A percentile compares a stretch with the other conserved stretches of the same genome.
These are phyloP conservation scores for Otatea glauca DNA, from an alignment of 176 grass and related monocot genomes.

Conservation along the genomic window DNA sequence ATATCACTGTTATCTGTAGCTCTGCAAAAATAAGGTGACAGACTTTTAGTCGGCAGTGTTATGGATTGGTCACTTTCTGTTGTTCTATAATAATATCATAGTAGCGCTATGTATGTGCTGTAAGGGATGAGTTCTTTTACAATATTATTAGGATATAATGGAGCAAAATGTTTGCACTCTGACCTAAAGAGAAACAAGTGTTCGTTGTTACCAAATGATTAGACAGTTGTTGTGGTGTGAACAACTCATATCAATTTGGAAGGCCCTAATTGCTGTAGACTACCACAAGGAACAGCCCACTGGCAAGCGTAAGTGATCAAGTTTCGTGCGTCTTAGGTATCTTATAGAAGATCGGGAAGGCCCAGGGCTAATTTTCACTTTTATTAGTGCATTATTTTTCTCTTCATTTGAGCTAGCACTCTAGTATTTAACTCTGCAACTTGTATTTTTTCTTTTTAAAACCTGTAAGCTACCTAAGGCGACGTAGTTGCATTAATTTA, in stretches of 20 bases:
- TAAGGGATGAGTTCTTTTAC: constrained; percentile 42
- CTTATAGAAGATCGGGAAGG: constrained; percentile 22
- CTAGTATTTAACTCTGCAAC: constrained; percentile 7
- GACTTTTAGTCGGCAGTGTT: background rate
- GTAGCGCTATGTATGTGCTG: constrained; percentile 33
- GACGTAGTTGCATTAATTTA: background rate
- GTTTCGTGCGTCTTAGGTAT: constrained; percentile 35
- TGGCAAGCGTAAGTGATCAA: constrained; percentile 2
- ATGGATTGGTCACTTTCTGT: background rate
- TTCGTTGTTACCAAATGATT: constrained; percentile 39
- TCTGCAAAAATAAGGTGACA: background rate
- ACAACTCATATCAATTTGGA: constrained; percentile 26
- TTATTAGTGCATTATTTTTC: constrained; percentile 32
- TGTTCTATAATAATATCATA: background rate
- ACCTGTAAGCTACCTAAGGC: constrained; percentile 3
- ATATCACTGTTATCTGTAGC: background rate
- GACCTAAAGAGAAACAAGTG: constrained; percentile 35
- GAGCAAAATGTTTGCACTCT: constrained; percentile 53
- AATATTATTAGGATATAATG: constrained; percentile 27
- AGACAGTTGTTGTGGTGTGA: constrained; percentile 32
- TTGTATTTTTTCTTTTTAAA: constrained; percentile 16
- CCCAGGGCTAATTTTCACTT: constrained; percentile 5
- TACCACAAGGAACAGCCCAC: background rate
- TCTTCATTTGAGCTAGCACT: background rate
- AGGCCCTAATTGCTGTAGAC: background rate